These are phyloP conservation scores for Pseudogymnoascus sp. DNA, from an alignment of 2,329 filamentous ascomycete genomes.

Conservation along the genomic window DNA sequence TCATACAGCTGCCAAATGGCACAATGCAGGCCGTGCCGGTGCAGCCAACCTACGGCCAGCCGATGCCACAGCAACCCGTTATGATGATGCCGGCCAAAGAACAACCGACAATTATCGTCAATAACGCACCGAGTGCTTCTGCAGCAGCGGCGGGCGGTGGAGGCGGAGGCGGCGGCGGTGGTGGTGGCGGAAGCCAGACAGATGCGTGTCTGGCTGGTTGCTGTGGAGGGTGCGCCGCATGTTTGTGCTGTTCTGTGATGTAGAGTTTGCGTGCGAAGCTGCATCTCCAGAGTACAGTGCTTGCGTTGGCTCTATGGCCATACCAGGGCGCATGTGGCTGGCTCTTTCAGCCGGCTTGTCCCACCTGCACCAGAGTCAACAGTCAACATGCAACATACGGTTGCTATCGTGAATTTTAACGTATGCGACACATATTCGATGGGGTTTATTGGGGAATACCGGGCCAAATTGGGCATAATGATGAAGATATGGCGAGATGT, in stretches of 20 bases:
- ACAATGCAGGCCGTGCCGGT: background rate
- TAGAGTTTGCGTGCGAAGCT: conserved; percentile 25
- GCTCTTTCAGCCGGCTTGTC: background rate
- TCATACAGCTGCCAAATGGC: background rate
- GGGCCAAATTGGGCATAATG: background rate
- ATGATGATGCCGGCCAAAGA: background rate
- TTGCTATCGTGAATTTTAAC: background rate
- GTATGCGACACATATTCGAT: background rate
- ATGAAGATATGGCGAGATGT: background rate
- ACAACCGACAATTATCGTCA: background rate
- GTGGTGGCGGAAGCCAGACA: background rate
- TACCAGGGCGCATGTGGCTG: background rate
- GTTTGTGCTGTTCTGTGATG: background rate
- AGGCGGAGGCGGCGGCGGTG: background rate
- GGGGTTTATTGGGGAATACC: background rate
- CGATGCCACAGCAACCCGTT: background rate
- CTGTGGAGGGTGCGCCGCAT: background rate
- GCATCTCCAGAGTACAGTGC: background rate
- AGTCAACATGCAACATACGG: background rate
- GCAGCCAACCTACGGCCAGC: background rate
- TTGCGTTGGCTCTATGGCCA: background rate
- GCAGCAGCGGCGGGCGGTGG: background rate
- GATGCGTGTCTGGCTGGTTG: background rate
- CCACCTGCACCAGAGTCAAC: background rate
- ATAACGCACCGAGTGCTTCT: background rate